phyloP scores from a whole-genome alignment of 2,329 filamentous ascomycete genomes.

The Colletotrichum siamense region DNA sequence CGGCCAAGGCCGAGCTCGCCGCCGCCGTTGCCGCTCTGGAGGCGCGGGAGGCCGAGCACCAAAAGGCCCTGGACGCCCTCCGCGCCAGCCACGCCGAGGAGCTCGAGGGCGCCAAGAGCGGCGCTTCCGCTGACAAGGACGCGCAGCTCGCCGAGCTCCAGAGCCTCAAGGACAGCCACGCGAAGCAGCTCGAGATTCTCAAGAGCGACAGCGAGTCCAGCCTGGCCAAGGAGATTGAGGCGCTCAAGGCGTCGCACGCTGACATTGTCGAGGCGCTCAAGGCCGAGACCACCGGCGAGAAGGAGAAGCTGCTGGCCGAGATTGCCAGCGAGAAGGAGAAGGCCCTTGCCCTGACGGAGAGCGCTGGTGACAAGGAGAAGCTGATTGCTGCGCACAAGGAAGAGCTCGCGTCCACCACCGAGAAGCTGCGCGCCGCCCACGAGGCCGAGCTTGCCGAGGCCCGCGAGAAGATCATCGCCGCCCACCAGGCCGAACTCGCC shows the following conservation, averaged over 20 bases:
- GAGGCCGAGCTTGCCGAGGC: constrained; percentile 32
- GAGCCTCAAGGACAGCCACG: constrained; percentile 58
- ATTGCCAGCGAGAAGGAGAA: constrained; percentile 45
- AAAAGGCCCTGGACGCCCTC: constrained; percentile 60
- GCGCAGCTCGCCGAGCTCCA: constrained; percentile 57
- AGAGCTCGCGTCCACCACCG: constrained; percentile 33
- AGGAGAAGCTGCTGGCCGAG: constrained; percentile 38
- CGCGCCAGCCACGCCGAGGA: constrained; percentile 64
- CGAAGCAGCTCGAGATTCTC: constrained; percentile 50
- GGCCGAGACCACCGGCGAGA: constrained; percentile 43
- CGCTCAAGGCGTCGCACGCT: constrained; percentile 49
- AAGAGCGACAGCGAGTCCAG: constrained; percentile 46
- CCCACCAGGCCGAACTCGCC: constrained; percentile 46
- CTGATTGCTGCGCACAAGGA: constrained; percentile 34
- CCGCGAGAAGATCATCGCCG: constrained; percentile 45
- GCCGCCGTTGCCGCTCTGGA: constrained; percentile 52
- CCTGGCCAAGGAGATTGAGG: constrained; percentile 45
- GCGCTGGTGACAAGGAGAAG: constrained; percentile 42
- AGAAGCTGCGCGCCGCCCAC: constrained; percentile 34
- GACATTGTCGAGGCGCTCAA: constrained; percentile 47
- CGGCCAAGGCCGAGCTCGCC: constrained; percentile 48
- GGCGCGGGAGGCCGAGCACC: constrained; percentile 56
- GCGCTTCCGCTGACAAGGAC: constrained; percentile 54
- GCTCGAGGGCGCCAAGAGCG: constrained; percentile 60
- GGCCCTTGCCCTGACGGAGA: constrained; percentile 45